phyloP scores from a whole-genome alignment of 768 basidiomycete species.

The Chalciporus piperatus region DNA sequence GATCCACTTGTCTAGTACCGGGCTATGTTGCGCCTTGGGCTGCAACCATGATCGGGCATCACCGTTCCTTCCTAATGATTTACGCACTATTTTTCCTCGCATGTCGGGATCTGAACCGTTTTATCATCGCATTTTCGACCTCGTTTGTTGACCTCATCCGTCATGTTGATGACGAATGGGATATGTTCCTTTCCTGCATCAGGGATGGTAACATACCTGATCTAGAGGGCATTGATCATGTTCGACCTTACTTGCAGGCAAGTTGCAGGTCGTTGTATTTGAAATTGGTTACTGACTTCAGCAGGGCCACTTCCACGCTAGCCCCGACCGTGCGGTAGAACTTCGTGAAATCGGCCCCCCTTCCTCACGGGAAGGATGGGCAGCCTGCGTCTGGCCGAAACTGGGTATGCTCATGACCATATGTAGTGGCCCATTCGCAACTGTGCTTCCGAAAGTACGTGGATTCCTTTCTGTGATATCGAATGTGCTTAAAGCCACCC shows the following conservation, averaged over 20 bases:
- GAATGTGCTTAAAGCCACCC: neutral
- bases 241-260: conserved; percentile 16
- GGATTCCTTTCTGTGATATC: neutral
- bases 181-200: conserved; percentile 15
- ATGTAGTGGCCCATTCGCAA: conserved; percentile 11
- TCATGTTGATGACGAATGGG: conserved; percentile 16
- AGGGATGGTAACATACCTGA: conserved; percentile 15
- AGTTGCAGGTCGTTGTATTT: neutral
- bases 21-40: conserved; percentile 20
- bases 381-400: conserved; percentile 16
- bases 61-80: conserved; percentile 18
- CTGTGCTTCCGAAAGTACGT: conserved; percentile 13
- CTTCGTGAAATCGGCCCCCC: conserved; percentile 13
- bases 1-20: no score
- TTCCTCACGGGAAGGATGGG: conserved; percentile 14
- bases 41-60: conserved; percentile 8
- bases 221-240: conserved; percentile 7
- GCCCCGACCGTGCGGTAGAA: conserved; percentile 20
- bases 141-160: conserved; percentile 13
- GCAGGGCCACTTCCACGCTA: conserved; percentile 10
- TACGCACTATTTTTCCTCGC: conserved; percentile 22
- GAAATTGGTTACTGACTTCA: neutral
- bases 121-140: conserved; percentile 5
- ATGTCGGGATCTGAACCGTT: neutral
- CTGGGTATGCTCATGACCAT: neutral